These are phyloP conservation scores for Saccharomycopsis vini DNA, from an alignment of 805 yeast genomes.

Conservation along the genomic window DNA sequence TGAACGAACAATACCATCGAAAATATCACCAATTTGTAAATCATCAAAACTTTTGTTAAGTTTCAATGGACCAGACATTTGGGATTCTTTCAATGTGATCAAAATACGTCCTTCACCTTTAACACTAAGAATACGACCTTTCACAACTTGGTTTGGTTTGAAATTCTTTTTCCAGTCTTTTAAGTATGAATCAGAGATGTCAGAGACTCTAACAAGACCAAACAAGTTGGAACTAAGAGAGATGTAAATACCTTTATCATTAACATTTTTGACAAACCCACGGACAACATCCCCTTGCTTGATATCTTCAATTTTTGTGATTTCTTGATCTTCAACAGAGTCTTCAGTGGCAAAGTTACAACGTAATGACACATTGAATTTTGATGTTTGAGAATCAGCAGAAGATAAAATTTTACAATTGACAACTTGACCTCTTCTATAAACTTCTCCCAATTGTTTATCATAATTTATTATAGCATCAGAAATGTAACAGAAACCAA, in stretches of 20 bases:
- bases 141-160: conserved; percentile 60
- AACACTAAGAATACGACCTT: conserved; percentile 62
- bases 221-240: conserved; percentile 59
- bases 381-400: conserved; percentile 34
- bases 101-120: conserved; percentile 56
- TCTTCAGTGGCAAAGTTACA: conserved; percentile 25
- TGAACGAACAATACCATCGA: conserved; percentile 68
- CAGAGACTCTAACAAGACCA: conserved; percentile 74
- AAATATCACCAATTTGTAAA: conserved; percentile 57
- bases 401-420: conserved; percentile 41
- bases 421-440: conserved; percentile 42
- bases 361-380: conserved; percentile 58
- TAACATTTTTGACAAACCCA: conserved; percentile 72
- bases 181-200: conserved; percentile 70
- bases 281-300: conserved; percentile 63
- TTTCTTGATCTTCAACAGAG: conserved; percentile 38
- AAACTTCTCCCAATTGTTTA: conserved; percentile 40
- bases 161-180: conserved; percentile 83
- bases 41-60: conserved; percentile 56
- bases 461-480: conserved; percentile 71
- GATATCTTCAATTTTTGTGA: conserved; percentile 44
- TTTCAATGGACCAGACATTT: conserved; percentile 60
- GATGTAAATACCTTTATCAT: conserved; percentile 71
- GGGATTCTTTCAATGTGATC: conserved; percentile 74
- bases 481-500: conserved; percentile 60